Percentiles rank a stretch among this genome's conserved stretches.
These are phyloP conservation scores for Neospermospora avenae DNA, from an alignment of 2,329 filamentous ascomycete genomes.

Conservation along the genomic window DNA sequence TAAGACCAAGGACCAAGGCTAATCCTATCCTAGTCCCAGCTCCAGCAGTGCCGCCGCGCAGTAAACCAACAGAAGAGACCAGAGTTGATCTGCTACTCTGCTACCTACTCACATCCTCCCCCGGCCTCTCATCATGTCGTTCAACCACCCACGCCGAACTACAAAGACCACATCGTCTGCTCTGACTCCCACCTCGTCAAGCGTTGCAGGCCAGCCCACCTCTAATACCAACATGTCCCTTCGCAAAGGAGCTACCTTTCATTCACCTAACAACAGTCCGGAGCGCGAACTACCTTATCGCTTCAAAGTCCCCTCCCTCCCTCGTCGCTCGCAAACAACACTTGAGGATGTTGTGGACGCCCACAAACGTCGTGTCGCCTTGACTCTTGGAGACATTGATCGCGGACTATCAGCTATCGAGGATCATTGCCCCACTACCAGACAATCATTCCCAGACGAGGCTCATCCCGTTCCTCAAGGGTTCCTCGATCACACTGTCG, in stretches of 20 bases:
- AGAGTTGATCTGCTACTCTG: not conserved
- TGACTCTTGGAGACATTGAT: conserved; percentile 65
- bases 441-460: conserved; percentile 49
- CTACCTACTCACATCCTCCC: conserved; percentile 10
- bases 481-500: conserved; percentile 55
- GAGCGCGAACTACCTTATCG: conserved; percentile 40
- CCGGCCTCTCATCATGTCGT: conserved; percentile 35
- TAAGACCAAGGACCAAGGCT: conserved; percentile 19
- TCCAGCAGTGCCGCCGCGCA: conserved; percentile 1
- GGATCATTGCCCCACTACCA: conserved; percentile 36
- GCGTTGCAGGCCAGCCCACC: conserved; percentile 41
- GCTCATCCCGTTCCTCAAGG: conserved; percentile 58
- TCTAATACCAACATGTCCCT: conserved; percentile 57
- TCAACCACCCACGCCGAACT: conserved; percentile 35
- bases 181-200: conserved; percentile 44
- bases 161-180: conserved; percentile 38
- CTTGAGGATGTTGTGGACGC: conserved; percentile 71
- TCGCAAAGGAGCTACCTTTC: conserved; percentile 67
- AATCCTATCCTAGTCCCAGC: conserved; percentile 28
- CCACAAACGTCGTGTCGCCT: conserved; percentile 64
- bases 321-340: conserved; percentile 63
- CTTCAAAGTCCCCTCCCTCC: conserved; percentile 44
- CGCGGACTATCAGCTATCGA: conserved; percentile 52
- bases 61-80: not conserved
- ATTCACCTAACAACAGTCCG: conserved; percentile 41